Evolutionary conservation across 2,329 filamentous ascomycete species (phyloP), one percentile per base, ranked within the genome.

Genomic region (Rhinocladiella mackenziei): DNA sequence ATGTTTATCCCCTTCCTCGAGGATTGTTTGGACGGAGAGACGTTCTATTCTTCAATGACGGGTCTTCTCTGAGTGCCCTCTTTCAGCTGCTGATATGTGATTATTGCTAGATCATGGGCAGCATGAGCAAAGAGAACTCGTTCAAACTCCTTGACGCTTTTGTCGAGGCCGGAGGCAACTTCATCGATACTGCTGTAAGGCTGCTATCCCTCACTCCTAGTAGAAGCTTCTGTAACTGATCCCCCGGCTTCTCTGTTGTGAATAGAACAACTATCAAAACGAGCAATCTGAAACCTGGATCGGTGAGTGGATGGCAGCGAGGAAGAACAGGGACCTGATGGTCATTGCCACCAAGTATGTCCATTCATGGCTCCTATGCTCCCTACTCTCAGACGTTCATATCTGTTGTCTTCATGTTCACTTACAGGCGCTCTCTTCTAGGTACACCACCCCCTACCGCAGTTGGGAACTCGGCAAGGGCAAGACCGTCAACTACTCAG

Each of bases 311-410:
- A 54, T 58, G 66, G 58, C 65, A 56, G 73, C 73, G 49, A 74
- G 79, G 7, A 70, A 73, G n/a, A 77, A 77, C 47, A 75, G 84
- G 17, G 81, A 85, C 54, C 70, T 84, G 59, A 76, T 87, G 63
- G 81, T 86, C 11, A 69, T 86, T 41, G 81, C 83, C 1, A 86
- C 82, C 43, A 87, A 87, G 60, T 84, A n/a, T n/a, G n/a, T n/a
- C n/a, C n/a, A n/a, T n/a, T n/a, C n/a, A n/a, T n/a, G n/a, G n/a
- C n/a, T n/a, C n/a, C n/a, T n/a, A n/a, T n/a, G n/a, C n/a, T n/a
- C n/a, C n/a, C n/a, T n/a, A n/a, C n/a, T n/a, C n/a, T n/a, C n/a
- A n/a, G n/a, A n/a, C n/a, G n/a, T n/a, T n/a, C n/a, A n/a, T n/a
- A n/a, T n/a, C n/a, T 2, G 14, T 11, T 14, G n/a, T n/a, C n/a